Evolutionary conservation across 208 protist genomes (phyloP).

Genomic region (Trypanosoma avium): DNA sequence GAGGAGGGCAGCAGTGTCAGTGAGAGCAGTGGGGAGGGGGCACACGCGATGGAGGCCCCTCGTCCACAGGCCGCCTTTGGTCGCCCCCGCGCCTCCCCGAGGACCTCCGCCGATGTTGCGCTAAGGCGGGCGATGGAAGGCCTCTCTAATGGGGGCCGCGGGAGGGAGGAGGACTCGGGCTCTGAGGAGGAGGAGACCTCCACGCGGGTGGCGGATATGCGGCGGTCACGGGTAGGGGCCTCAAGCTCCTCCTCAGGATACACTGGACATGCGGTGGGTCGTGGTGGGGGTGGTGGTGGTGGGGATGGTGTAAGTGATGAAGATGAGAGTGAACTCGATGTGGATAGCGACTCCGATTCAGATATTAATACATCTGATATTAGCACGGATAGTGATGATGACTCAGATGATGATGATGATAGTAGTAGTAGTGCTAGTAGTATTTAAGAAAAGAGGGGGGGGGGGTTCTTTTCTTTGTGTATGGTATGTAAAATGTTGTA

Average conservation of each 20-base stretch:
- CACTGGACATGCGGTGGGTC: background rate
- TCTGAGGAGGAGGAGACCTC: constrained; percentile 9
- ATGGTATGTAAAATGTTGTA: too few relatives aligned
- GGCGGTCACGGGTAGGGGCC: background rate
- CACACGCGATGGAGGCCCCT: constrained; percentile 20
- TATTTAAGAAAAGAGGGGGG: too few relatives aligned
- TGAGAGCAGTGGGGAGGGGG: constrained; percentile 21
- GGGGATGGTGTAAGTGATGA: constrained; percentile 52
- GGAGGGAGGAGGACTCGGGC: constrained; percentile 6
- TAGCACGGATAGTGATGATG: constrained; percentile 27
- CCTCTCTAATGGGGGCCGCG: background rate
- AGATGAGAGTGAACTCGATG: constrained; percentile 32
- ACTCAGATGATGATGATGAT: constrained; percentile 6
- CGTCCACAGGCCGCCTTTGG: constrained; percentile 39
- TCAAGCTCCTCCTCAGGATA: background rate
- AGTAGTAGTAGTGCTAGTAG: constrained; percentile 9
- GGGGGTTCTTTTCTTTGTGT: too few relatives aligned
- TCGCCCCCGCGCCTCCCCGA: constrained; percentile 24
- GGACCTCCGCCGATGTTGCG: background rate
- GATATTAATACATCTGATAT: constrained; percentile 28
- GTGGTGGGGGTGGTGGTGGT: constrained; percentile 20
- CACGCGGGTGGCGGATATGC: constrained; percentile 23
- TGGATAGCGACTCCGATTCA: constrained; percentile 29
- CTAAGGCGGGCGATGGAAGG: too few relatives aligned
- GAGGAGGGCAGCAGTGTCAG: constrained; percentile 65